phyloP scores from a whole-genome alignment of 2,329 filamentous ascomycete species.

The Corinectria fuckeliana region DNA sequence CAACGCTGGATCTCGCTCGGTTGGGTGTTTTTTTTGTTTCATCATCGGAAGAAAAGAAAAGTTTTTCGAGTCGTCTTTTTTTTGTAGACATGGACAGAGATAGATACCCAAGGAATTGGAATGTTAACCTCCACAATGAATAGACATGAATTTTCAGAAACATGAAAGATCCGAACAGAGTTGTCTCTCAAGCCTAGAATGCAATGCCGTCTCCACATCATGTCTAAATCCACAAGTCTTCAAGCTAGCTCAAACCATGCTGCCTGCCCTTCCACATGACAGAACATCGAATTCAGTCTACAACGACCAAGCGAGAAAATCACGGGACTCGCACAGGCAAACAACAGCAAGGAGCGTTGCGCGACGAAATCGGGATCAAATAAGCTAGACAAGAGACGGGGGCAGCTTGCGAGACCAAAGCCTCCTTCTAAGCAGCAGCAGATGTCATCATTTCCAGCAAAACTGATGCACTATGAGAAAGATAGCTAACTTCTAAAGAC shows the following conservation, averaged over 20 bases:
- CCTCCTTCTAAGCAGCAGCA: not conserved
- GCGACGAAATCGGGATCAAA: not conserved
- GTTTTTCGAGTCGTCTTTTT: slow-evolving; percentile 7
- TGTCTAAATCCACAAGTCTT: not conserved
- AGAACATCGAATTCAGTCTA: not conserved
- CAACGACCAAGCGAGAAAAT: not conserved
- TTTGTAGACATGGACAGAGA: slow-evolving; percentile 31
- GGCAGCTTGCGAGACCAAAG: not conserved
- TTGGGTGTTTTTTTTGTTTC: not conserved
- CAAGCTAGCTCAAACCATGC: not conserved
- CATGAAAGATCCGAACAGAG: not conserved
- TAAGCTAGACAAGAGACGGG: not conserved
- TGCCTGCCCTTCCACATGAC: not conserved
- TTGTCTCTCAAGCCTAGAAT: not conserved
- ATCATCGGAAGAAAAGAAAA: slow-evolving; percentile 27
- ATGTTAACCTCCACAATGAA: slow-evolving; percentile 28
- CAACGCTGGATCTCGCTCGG: not conserved
- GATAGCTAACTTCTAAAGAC: not conserved
- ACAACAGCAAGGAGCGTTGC: not conserved
- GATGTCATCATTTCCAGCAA: too few relatives aligned
- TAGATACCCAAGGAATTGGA: slow-evolving; percentile 41
- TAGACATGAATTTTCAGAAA: not conserved
- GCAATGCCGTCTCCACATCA: not conserved
- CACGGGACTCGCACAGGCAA: not conserved
- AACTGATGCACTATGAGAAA: too few relatives aligned